These are phyloP conservation scores for Fusarium algeriense DNA, from an alignment of 2,329 filamentous ascomycete species.

Conservation along the genomic window DNA sequence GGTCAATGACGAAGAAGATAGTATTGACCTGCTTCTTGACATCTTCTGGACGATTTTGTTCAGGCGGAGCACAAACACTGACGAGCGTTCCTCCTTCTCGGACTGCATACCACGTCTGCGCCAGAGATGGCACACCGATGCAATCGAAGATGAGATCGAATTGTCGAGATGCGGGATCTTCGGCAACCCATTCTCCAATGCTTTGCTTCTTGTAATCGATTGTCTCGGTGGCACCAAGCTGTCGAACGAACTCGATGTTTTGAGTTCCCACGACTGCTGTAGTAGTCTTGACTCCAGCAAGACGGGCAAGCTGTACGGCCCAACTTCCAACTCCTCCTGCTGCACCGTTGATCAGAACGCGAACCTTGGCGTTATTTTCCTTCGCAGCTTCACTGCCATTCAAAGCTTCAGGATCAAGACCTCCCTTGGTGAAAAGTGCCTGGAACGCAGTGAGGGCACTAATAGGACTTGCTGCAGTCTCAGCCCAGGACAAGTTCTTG, in stretches of 20 bases:
- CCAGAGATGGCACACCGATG: constrained; percentile 22
- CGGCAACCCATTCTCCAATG: constrained; percentile 21
- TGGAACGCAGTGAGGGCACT: constrained; percentile 58
- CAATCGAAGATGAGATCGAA: constrained; percentile 37
- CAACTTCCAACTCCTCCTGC: constrained; percentile 31
- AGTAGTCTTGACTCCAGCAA: constrained; percentile 8
- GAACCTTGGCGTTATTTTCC: constrained; percentile 5
- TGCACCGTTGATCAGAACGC: constrained; percentile 25
- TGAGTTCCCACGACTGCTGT: constrained; percentile 7
- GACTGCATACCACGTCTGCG: constrained; percentile 29
- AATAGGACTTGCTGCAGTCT: constrained; percentile 55
- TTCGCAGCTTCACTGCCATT: not conserved
- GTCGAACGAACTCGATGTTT: constrained; percentile 6
- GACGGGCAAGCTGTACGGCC: constrained; percentile 25
- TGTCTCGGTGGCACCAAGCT: constrained; percentile 23
- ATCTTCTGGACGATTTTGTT: constrained; percentile 24
- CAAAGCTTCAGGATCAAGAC: not conserved
- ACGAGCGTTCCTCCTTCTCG: constrained; percentile 22
- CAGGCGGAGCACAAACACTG: constrained; percentile 18
- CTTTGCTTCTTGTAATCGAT: constrained; percentile 33
- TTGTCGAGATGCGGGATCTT: not conserved
- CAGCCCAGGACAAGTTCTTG: constrained; percentile 48
- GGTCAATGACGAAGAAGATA: constrained; percentile 30
- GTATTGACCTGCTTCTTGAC: constrained; percentile 14
- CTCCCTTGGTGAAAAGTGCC: constrained; percentile 47